Evolutionary conservation across 768 basidiomycete genomes (phyloP), one percentile per base, ranked within the genome.

Genomic region (Calocybe indica): DNA sequence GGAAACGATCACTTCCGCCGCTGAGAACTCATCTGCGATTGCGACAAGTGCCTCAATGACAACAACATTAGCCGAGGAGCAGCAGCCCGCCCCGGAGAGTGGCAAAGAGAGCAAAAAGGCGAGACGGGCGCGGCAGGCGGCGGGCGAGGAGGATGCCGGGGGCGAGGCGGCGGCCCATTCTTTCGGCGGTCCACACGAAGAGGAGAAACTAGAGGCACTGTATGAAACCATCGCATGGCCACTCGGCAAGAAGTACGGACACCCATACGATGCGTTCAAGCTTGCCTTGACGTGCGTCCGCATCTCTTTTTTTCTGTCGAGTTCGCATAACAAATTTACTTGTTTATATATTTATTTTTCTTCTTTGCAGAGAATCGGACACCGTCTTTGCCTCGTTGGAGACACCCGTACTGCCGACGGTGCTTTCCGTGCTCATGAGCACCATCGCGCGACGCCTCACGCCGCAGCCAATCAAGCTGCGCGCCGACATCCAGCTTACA

Each of bases 201-300:
- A 90, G 55, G 82, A 85, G 51, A 77, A 82, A 38, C 72, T 96
- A 43, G 93, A 96, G 62, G 75, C 77, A 56, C 68, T 99, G 34
- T 97, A 97, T 64, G 92, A 95, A 11, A 76, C 85, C 51, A 80
- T 98, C 50, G 91, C 80, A 1, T 99, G 95, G 94, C 95, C 94
- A 2, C 73, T 98, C 32, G 89, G 88, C 11, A 80, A 80, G 65
- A 89, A 84, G 62, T 99, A 92, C 55, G 93, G 94, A 1, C 94
- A 98, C 64, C 80, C 94, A 0, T 95, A 96, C 65, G 96, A 98
- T 63, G 95, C 95, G 1, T 99, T 98, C 77, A 98, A 98, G 65
- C 76, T 96, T 39, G 83, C 91, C n/a, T 72, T 98, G 46, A 88
- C 88, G 95, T 95, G 58, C 51, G 89, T 72, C 40, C 37, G 38